Base-by-base conservation (phyloP, 148 eudicot species). In the Chenopodium suecicum region DNA sequence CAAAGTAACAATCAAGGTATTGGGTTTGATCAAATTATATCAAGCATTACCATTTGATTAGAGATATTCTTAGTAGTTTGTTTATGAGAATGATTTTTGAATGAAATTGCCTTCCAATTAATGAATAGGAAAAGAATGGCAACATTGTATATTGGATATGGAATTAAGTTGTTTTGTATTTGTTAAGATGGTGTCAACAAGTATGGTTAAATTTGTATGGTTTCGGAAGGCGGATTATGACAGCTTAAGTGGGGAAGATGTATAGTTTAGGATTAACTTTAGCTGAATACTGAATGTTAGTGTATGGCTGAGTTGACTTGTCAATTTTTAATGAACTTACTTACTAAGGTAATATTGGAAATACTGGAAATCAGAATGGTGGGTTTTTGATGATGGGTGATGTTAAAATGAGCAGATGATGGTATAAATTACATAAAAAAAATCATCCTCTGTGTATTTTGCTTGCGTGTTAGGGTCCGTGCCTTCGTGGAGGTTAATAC, bases 1-100 rank as follows among this genome's bases (percentile, higher is more conserved):
- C 83, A 95, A 95, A 84, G 93, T 95, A 34, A 37, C 86, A 41
- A 87, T 95, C 78, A 95, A 93, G 97, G 98, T 95, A 90, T 54
- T 70, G 17, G 52, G 10, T 62, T 63, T 60, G 17, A 60, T 32
- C 23, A 9, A 27, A 7, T 10, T 7, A 27, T 16, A 11, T 32
- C 20, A 13, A 16, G 44, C 8, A 2, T 69, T 69, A 0, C 7
- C 23, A 69, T 46, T 34, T 69, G 47, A 10, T 69, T 5, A 32
- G n/a, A 20, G 7, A 32, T 6, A 37, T 0, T 6, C 20, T 0
- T 7, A 70, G 20, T 70, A 19, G 14, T 41, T 70, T 41, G n/a
- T 37, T 7, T 16, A 2, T 44, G 25, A 37, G 48, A 37, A 20
- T 70, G 12, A 37, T 37, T 41, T 11, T 7, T 70, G 23, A 20